Base-by-base conservation (phyloP, 768 basidiomycete genomes). In the Dacryopinax primogenitus region DNA sequence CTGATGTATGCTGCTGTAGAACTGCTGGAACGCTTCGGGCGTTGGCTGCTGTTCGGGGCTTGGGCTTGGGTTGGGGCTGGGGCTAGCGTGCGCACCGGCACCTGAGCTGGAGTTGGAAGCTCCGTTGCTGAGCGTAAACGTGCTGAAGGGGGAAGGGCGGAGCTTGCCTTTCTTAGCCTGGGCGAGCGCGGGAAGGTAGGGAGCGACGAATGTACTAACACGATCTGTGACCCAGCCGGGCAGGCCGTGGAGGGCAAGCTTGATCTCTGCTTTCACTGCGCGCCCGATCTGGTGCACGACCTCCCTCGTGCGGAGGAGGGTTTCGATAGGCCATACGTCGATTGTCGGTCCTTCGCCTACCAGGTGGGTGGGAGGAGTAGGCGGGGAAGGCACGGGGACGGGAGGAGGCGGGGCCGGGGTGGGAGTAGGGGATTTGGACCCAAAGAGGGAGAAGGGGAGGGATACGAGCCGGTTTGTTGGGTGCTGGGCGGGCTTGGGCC, bases 371-470 rank as follows among this genome's bases (percentile, higher is more conserved):
- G 66, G 47, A 11, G 66, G 47, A 65, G 71, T 37, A 65, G 71
- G 75, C 70, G 63, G 77, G 72, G 41, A 36, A 12, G 71, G 45
- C 16, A 65, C 30, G 2, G 68, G 63, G 0, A 66, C 34, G 6
- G 67, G 64, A 3, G 69, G 74, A 12, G 70, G 69, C 32, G 73
- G 73, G 9, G 75, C 71, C 65, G 70, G 71, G 65, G 70, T 76
- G 21, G 73, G 67, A 16, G 71, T 75, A 39, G 73, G 68, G 3
- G 77, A 66, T 61, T 74, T 70, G 36, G 76, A 72, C 3, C 84
- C 87, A 69, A 90, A 91, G n/a, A 93, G 79, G 1, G 86, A 86
- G 69, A 93, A 92, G 0, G 90, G 86, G 69, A 87, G 81, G 74
- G 12, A 90, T 78, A 0, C 88, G 79, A 0, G 83, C 78, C 0